phyloP scores from a whole-genome alignment of 495 filamentous ascomycete species.

The Hypomontagnella submonticulosa region DNA sequence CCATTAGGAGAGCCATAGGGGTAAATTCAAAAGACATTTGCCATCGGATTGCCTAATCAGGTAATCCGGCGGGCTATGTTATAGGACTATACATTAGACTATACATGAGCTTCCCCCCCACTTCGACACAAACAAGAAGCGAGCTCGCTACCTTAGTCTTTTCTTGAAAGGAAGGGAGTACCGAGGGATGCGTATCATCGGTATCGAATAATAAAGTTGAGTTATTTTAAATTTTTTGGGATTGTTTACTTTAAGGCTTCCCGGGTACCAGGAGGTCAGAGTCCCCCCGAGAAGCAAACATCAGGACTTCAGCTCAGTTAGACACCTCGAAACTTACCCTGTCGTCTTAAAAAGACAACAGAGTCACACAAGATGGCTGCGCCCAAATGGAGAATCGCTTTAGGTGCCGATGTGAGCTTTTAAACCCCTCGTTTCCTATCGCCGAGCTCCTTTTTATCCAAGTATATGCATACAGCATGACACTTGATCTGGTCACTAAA shows the following conservation, averaged over 20 bases:
- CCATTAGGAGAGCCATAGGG: slow-evolving; percentile 24
- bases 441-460: background rate
- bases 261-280: slow-evolving; percentile 8
- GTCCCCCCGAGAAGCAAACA: no score
- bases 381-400: slow-evolving; percentile 59
- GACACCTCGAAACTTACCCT: no score
- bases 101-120: slow-evolving; percentile 15
- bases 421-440: slow-evolving; percentile 41
- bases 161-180: background rate
- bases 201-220: slow-evolving; percentile 22
- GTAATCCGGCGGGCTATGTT: slow-evolving; percentile 37
- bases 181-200: slow-evolving; percentile 21
- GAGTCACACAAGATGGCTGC: slow-evolving; percentile 46
- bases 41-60: slow-evolving; percentile 45
- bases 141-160: slow-evolving; percentile 8
- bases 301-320: no score
- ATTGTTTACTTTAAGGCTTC: slow-evolving; percentile 16
- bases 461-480: slow-evolving; percentile 1
- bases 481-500: slow-evolving; percentile 29
- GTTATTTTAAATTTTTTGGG: slow-evolving; percentile 13
- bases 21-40: slow-evolving; percentile 37
- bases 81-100: slow-evolving; percentile 12
- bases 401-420: slow-evolving; percentile 60
- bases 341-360: background rate
- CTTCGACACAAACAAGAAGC: slow-evolving; percentile 17